phyloP scores from a whole-genome alignment of 2,329 filamentous ascomycete species.

The Chalaropsis thielavioides region DNA sequence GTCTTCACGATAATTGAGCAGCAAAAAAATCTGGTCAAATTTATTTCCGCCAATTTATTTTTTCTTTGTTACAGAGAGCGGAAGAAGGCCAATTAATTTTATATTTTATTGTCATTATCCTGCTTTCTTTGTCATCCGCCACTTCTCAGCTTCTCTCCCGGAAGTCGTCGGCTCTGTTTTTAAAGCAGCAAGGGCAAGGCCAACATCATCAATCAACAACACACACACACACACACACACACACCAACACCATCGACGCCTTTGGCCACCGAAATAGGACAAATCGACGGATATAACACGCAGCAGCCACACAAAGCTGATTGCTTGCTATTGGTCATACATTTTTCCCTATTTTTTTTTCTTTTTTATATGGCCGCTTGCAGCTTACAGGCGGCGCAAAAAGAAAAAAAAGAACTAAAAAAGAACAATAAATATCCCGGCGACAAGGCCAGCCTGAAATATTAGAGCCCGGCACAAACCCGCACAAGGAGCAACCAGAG shows the following conservation, averaged over 20 bases:
- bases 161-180: background rate
- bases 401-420: background rate
- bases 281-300: background rate
- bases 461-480: background rate
- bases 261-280: background rate
- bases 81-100: background rate
- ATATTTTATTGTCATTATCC: background rate
- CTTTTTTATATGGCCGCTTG: background rate
- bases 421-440: background rate
- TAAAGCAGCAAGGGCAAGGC: background rate
- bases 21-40: too few relatives aligned
- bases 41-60: too few relatives aligned
- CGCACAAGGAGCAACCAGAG: background rate
- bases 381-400: background rate
- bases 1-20: background rate
- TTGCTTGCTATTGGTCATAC: background rate
- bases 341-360: background rate
- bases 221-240: too few relatives aligned
- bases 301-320: too few relatives aligned
- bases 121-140: constrained; percentile 2
- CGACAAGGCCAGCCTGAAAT: background rate
- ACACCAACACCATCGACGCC: background rate
- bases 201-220: background rate
- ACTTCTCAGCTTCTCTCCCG: constrained; percentile 1
- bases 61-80: too few relatives aligned